Evolutionary conservation across 306 rosid genomes (phyloP), one percentile per base, ranked within the genome.

Genomic region (Begonia peltatifolia): DNA sequence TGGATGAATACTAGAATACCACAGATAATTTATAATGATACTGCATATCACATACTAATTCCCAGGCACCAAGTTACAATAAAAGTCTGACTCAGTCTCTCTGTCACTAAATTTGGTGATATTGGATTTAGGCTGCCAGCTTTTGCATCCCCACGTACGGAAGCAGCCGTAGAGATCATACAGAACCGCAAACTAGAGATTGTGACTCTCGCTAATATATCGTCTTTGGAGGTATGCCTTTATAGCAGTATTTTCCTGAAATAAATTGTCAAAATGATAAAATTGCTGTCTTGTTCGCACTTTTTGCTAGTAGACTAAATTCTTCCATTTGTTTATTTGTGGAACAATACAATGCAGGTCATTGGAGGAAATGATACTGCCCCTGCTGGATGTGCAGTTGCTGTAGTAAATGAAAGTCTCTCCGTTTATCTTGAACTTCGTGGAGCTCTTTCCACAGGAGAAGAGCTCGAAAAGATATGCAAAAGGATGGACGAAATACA

Each of bases 191-290:
- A 75, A 62, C 65, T 79, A 52, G 95, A 79, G 77, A 82, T 86
- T 64, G 61, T 63, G 50, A 77, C 95, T 50, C 79, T 86, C 15
- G 95, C 95, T 50, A 86, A 79, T 77, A 47, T 86, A 54, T 79
- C 93, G 42, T 75, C 93, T 58, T 57, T 86, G 67, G 69, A 65
- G 0, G 95, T 87, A 60, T 30, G 57, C 55, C 16, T 49, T 49
- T 49, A 7, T 12, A 49, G 20, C 53, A 44, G n/a, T 43, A 23
- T 23, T 23, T 23, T 23, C 2, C 30, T 23, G 30, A 5, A 23
- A 23, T 23, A 2, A 23, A 23, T 23, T 2, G 30, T 23, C 30
- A 23, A 23, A 23, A 23, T 23, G 2, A 23, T 23, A 23, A 23
- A 23, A 5, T 2, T 30, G 36, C 36, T 30, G 3, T 30, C 3